Base-by-base conservation (phyloP, 306 rosid genomes). In the Elaeagnus macrophylla region DNA sequence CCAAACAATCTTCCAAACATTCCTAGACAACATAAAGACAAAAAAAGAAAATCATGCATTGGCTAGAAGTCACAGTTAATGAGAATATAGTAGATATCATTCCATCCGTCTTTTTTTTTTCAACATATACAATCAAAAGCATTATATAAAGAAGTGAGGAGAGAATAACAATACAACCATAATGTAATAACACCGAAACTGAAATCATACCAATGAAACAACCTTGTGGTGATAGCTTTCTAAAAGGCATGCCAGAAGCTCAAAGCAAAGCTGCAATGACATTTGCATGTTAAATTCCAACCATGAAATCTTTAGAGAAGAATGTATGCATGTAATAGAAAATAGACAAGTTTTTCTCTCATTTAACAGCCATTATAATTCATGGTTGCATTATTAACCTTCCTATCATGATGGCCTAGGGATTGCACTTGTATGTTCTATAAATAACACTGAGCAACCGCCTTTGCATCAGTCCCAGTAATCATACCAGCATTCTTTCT, bases 381-480 rank as follows among this genome's bases (percentile, higher is more conserved):
- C 4, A 25, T 25, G 32, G 32, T 25, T 25, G 35, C 50, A 42
- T 39, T 11, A 45, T 9, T 48, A 15, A 84, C 96, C 93, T 84
- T 87, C 74, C 99, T 77, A 75, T 91, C 99, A 67, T 67, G 81
- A 75, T 78, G 85, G 54, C 85, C 93, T 69, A 91, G 72, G 75
- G 95, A 84, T 63, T 82, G 99, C 66, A 91, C 99, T 73, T 81
- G 89, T 56, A 84, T 56, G 76, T 71, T 51, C 62, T 73, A 63
- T 61, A 88, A 59, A 80, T 56, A 79, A 37, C 83, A 82, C 57
- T 75, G 77, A 54, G 86, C 81, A 74, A 77, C 78, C 17, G 79
- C 78, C 72, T 74, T 82, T 60, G 95, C 99, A 71, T 91, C 96
- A 64, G 57, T 67, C 48, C 68, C 61, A 47, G 83, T 61, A 61